phyloP scores from a whole-genome alignment of 345 rosid genomes.

The Cardamine chenopodiifolia region DNA sequence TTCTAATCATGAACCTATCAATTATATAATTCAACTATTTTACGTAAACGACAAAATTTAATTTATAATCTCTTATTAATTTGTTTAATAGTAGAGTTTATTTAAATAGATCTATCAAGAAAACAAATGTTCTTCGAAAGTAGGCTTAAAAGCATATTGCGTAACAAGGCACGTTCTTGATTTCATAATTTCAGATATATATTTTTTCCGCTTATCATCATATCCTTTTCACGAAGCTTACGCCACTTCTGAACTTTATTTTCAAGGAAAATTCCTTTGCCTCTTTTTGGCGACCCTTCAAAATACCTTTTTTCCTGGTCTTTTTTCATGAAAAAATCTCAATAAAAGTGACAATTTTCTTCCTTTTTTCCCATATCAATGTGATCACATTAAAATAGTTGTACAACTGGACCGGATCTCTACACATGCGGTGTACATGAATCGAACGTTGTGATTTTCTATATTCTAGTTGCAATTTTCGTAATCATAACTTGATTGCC shows the following conservation, averaged over 20 bases:
- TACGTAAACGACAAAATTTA: slow-evolving; percentile 22
- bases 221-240: slow-evolving; percentile 39
- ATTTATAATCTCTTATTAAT: neutral
- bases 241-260: slow-evolving; percentile 32
- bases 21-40: slow-evolving; percentile 2
- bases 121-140: slow-evolving; percentile 31
- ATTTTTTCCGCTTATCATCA: slow-evolving; percentile 40
- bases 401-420: too few relatives aligned
- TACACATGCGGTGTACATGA: neutral
- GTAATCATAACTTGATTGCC: neutral
- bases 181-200: too few relatives aligned
- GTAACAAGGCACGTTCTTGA: slow-evolving; percentile 38
- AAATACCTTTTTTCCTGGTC: neutral
- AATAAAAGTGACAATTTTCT: slow-evolving; percentile 16
- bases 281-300: neutral
- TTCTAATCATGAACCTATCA: slow-evolving; percentile 30
- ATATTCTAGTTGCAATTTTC: neutral
- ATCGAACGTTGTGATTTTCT: neutral
- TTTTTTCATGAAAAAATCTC: neutral
- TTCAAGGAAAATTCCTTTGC: slow-evolving; percentile 2
- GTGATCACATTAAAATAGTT: neutral
- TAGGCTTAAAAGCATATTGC: slow-evolving; percentile 41
- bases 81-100: neutral
- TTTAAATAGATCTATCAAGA: slow-evolving; percentile 33
- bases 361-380: neutral